A percentile compares a stretch with the other conserved stretches of the same genome.
phyloP scores from a whole-genome alignment of 345 rosid species.

The Hevea brasiliensis region DNA sequence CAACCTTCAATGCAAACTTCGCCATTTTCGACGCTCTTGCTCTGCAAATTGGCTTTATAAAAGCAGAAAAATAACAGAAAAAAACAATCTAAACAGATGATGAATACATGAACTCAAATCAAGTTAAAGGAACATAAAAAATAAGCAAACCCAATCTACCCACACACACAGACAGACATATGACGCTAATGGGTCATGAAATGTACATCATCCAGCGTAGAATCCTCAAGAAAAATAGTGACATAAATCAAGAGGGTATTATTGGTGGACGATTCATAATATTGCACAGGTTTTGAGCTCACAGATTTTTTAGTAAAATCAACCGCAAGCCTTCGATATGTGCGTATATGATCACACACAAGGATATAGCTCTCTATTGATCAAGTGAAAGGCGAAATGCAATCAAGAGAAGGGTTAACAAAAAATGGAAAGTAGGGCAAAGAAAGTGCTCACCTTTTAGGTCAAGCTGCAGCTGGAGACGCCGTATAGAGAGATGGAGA shows the following conservation, averaged over 20 bases:
- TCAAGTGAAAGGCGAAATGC: background rate
- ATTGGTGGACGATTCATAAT: slow-evolving; percentile 33
- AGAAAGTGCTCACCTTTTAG: background rate
- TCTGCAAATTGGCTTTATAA: slow-evolving; percentile 67
- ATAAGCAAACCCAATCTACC: no score
- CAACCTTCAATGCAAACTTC: slow-evolving; percentile 77
- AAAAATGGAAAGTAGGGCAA: background rate
- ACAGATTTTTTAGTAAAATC: slow-evolving; percentile 31
- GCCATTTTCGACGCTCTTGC: slow-evolving; percentile 62
- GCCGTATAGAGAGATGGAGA: background rate
- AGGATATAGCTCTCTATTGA: background rate
- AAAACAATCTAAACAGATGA: background rate
- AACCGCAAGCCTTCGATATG: slow-evolving; percentile 85
- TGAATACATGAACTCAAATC: no score
- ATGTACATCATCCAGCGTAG: slow-evolving; percentile 42
- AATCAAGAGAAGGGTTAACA: background rate
- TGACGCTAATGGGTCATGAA: background rate
- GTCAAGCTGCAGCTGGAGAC: background rate
- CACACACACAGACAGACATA: no score
- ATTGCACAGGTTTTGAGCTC: slow-evolving; percentile 88
- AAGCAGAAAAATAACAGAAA: no score
- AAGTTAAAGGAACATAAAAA: no score
- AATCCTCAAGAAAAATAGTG: slow-evolving; percentile 27
- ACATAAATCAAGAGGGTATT: slow-evolving; percentile 29
- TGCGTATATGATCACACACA: slow-evolving; percentile 32